Evolutionary conservation across 2,329 filamentous ascomycete genomes (phyloP).

Genomic region (Penicillium occitanis): DNA sequence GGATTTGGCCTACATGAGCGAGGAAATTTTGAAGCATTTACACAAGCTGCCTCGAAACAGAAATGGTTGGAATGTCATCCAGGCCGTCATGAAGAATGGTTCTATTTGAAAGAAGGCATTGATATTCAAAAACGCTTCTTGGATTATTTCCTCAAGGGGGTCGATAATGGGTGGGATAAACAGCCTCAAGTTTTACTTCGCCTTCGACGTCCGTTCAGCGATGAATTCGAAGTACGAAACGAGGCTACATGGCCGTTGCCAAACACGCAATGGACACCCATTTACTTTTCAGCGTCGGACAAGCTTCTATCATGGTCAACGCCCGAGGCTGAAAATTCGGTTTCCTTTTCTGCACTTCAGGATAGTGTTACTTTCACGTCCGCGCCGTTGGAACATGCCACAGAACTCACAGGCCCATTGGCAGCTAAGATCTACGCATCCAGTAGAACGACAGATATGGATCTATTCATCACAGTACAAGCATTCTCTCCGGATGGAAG

Average conservation of each 20-base stretch:
- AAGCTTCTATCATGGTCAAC: neutral
- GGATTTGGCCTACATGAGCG: slow-evolving; percentile 4
- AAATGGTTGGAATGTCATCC: slow-evolving; percentile 2
- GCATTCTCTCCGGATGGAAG: neutral
- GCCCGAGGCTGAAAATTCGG: neutral
- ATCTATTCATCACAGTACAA: slow-evolving; percentile 4
- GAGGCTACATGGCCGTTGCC: neutral
- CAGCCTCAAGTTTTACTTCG: neutral
- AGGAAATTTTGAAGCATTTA: slow-evolving; percentile 11
- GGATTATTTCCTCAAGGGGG: neutral
- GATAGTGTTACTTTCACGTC: neutral
- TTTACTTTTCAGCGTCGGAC: neutral
- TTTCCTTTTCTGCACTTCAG: neutral
- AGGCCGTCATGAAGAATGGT: slow-evolving; percentile 5
- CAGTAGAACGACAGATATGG: neutral
- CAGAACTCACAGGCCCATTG: slow-evolving; percentile 4
- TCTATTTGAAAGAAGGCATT: slow-evolving; percentile 1
- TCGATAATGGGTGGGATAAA: slow-evolving; percentile 4
- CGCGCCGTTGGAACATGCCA: neutral
- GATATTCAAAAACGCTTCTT: slow-evolving; percentile 1
- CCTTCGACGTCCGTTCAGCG: neutral
- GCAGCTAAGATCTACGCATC: slow-evolving; percentile 1
- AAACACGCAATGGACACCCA: neutral
- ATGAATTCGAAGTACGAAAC: neutral
- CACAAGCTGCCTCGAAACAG: neutral